Evolutionary conservation across 331 rosid species (phyloP), one percentile per base, ranked within the genome.

Genomic region (Prunus yedoensis): DNA sequence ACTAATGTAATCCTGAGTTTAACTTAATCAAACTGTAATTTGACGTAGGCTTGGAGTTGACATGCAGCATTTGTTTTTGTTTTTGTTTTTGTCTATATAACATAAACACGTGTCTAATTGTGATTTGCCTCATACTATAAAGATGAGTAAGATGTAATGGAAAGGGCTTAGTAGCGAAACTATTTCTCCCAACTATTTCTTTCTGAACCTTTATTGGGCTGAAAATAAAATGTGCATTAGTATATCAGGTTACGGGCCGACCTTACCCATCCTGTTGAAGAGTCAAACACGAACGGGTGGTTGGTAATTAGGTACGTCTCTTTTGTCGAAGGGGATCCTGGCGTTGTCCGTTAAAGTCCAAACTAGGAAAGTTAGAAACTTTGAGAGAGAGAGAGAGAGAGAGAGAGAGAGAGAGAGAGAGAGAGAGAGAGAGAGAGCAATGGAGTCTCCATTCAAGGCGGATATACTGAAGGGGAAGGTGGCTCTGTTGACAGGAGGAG

Each of bases 371-470:
- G 8, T 25, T 25, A 25, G 25, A 65, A 41, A n/a, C 17, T 41
- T 12, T 2, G n/a, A n/a, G n/a, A n/a, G n/a, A n/a, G n/a, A n/a
- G n/a, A n/a, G 67, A 25, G 25, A 25, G 25, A 25, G 25, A 14
- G 7, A 28, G n/a, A 5, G n/a, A 47, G 14, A 14, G 15, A 7
- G 70, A 21, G 66, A 4, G 20, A 21, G 21, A 21, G 20, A 6
- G 20, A 46, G 14, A 13, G 15, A 10, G 11, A 35, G 67, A 32
- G 46, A 23, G 70, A 21, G 66, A 4, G 20, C 46, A 4, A 51
- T 51, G 72, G 79, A 53, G 57, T 75, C 79, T 9, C 79, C 79
- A 6, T 66, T 75, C 66, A 75, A 75, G 79, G 73, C 66, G 65
- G 79, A 66, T 18, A 11, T 75, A 65, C 28, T 75, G 45, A 53